Conservation (phyloP, 345 rosid species). For the Orychophragmus violaceus region DNA sequence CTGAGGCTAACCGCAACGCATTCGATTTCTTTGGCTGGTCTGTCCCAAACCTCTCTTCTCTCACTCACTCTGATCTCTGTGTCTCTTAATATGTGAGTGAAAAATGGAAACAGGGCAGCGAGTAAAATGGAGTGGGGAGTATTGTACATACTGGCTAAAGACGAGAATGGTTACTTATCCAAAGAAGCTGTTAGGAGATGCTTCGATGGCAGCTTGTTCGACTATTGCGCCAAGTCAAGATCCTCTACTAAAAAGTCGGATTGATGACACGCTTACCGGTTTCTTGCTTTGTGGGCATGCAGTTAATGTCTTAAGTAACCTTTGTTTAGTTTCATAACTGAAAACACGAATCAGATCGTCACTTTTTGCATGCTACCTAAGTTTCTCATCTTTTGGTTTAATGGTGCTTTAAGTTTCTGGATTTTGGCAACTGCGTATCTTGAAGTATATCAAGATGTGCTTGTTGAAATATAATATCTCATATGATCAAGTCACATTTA, state of each 20-base stretch:
- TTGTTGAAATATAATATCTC: too few relatives aligned
- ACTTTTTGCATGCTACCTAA: background rate
- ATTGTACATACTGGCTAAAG: slow-evolving; percentile 45
- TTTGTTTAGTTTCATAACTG: slow-evolving; percentile 2
- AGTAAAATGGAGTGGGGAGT: slow-evolving; percentile 53
- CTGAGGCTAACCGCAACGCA: slow-evolving; percentile 40
- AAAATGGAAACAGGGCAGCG: slow-evolving; percentile 34
- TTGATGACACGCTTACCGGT: background rate
- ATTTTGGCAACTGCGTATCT: background rate
- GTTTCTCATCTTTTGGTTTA: background rate
- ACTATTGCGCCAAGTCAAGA: slow-evolving; percentile 43
- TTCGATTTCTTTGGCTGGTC: slow-evolving; percentile 55
- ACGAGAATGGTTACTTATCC: slow-evolving; percentile 49
- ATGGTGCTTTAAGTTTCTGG: background rate
- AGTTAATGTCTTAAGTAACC: background rate
- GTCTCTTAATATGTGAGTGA: background rate
- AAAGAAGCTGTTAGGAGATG: slow-evolving; percentile 60
- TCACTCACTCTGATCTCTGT: background rate
- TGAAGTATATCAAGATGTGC: background rate
- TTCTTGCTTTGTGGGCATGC: background rate
- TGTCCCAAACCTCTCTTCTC: background rate
- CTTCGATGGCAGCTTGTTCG: slow-evolving; percentile 66
- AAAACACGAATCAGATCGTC: background rate
- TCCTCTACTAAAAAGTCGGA: slow-evolving; percentile 22
- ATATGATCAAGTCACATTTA: too few relatives aligned